phyloP scores from a whole-genome alignment of 305 asterid species.

The Solanum hybrid region DNA sequence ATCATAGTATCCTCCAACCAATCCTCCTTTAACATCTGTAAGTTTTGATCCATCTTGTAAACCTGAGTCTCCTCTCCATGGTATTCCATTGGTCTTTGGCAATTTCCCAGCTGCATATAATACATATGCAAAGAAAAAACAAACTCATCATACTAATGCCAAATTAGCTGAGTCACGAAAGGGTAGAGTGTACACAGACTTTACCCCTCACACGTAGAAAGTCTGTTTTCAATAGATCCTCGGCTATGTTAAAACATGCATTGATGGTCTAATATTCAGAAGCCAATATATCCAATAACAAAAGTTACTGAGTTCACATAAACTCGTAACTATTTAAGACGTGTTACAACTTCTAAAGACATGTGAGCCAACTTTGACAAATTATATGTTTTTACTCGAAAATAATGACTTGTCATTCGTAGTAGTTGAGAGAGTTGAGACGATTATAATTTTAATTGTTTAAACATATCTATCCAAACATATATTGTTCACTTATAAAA shows the following conservation, averaged over 20 bases:
- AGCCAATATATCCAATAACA: too few species aligned
- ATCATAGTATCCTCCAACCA: constrained; percentile 87
- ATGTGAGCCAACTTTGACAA: not conserved
- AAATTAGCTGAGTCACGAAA: not conserved
- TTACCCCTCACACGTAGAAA: not conserved
- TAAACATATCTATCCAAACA: not conserved
- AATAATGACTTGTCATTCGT: not conserved
- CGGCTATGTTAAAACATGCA: not conserved
- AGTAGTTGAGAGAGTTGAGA: not conserved
- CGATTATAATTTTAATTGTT: not conserved
- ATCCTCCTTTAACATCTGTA: constrained; percentile 55
- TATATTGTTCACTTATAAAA: not conserved
- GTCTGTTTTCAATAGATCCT: not conserved
- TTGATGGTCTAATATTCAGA: not conserved
- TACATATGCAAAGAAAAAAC: not conserved
- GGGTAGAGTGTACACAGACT: not conserved
- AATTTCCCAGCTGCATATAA: constrained; percentile 60
- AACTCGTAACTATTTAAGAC: not conserved
- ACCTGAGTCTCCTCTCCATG: constrained; percentile 83
- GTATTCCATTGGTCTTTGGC: constrained; percentile 48
- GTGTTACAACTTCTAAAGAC: not conserved
- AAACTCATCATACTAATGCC: not conserved
- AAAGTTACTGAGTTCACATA: not conserved
- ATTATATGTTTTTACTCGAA: not conserved
- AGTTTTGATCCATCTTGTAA: constrained; percentile 52